These are phyloP conservation scores for Urostyla sp. DNA, from an alignment of 73 alveolate genomes.

Conservation along the genomic window DNA sequence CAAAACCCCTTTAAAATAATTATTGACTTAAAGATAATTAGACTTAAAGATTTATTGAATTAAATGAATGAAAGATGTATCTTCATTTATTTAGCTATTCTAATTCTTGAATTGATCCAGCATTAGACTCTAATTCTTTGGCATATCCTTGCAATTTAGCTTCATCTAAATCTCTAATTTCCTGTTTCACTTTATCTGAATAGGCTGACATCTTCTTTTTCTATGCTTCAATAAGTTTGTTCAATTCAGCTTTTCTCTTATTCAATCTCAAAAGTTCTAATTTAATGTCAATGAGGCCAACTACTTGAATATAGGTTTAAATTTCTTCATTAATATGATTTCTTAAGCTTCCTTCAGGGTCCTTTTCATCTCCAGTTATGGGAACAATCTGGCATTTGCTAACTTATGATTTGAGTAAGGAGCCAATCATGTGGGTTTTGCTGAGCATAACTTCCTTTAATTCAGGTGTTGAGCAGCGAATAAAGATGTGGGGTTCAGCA, in stretches of 20 bases:
- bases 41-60: neutral
- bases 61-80: neutral
- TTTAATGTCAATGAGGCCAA: slow-evolving; percentile 81
- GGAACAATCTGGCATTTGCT: slow-evolving; percentile 40
- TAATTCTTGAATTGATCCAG: slow-evolving; percentile 58
- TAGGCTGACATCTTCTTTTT: slow-evolving; percentile 82
- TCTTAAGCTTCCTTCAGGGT: slow-evolving; percentile 84
- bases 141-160: slow-evolving; percentile 69
- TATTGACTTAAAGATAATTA: too few species aligned
- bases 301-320: slow-evolving; percentile 77
- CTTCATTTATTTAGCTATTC: neutral
- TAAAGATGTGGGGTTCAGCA: slow-evolving; percentile 73
- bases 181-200: slow-evolving; percentile 79
- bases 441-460: slow-evolving; percentile 15
- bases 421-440: slow-evolving; percentile 4
- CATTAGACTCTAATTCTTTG: slow-evolving; percentile 67
- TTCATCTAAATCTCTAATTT: slow-evolving; percentile 70
- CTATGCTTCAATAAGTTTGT: slow-evolving; percentile 72
- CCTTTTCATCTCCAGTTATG: slow-evolving; percentile 63
- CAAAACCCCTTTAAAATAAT: too few species aligned
- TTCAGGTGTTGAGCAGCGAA: slow-evolving; percentile 65
- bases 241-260: slow-evolving; percentile 74
- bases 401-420: slow-evolving; percentile 8
- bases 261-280: slow-evolving; percentile 80
- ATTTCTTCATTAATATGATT: slow-evolving; percentile 69